Base-by-base conservation (phyloP, 1,284 basidiomycete species). In the Naganishia cerealis region DNA sequence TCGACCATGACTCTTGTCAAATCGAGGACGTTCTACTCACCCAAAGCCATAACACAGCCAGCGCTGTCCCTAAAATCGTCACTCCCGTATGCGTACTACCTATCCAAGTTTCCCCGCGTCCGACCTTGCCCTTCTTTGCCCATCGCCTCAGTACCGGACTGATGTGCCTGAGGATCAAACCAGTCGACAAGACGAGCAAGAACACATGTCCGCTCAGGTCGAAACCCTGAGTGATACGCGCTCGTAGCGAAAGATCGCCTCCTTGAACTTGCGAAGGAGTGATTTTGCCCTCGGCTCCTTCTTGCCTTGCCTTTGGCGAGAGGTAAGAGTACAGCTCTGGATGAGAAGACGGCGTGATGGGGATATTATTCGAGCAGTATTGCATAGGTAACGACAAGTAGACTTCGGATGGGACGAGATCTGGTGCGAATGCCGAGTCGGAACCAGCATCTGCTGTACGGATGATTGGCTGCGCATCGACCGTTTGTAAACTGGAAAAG, bases 201-300 rank as follows among this genome's bases (percentile, higher is more conserved):
- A 97, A 98, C 33, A 93, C 85, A 77, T 99, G 95, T 1, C 94
- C 94, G 0, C 92, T 94, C 15, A 98, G 87, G 76, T 99, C 95
- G 78, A 96, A 93, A 0, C 94, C 94, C 70, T 85, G 87, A 75
- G 86, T 86, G 73, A 91, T 78, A 50, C 85, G 81, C 26, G 72
- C 71, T 42, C 55, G 46, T 24, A 73, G 33, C 53, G 59, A 68
- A 10, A 55, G 42, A 24, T 67, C 61, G 8, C 53, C 50, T 5
- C 55, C 57, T 54, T 70, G 66, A 1, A 66, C 54, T n/a, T 50
- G 55, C 1, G 42, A 50, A 1, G 67, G 59, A 7, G 48, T 63
- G 48, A 63, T 63, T 38, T 57, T 43, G 13, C 67, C 67, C 43
- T 68, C 61, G 50, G 55, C 54, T 29, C 59, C 67, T 40, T 63